phyloP scores from a whole-genome alignment of 805 yeast genomes.

The Blastobotrys muscicola region DNA sequence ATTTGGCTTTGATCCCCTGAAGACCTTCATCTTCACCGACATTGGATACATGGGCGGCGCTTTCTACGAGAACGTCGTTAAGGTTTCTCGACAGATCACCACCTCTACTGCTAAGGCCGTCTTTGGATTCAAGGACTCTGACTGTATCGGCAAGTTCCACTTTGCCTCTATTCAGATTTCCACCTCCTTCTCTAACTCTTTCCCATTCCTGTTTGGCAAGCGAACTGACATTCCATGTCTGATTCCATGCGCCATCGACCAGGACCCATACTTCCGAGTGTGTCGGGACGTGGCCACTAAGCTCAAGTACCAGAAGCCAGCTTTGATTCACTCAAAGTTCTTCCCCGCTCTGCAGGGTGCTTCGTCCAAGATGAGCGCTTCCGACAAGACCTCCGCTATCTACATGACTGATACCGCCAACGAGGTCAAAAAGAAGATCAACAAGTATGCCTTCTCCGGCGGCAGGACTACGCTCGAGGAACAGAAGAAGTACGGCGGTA shows the following conservation, averaged over 20 bases:
- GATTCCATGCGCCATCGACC: conserved; percentile 98
- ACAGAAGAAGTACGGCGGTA: conserved; percentile 83
- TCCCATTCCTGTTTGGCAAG: conserved; percentile 83
- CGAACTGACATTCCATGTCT: conserved; percentile 89
- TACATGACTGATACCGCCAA: conserved; percentile 93
- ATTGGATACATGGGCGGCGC: conserved; percentile 87
- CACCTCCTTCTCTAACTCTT: conserved; percentile 90
- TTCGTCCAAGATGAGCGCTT: conserved; percentile 92
- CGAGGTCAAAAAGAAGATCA: conserved; percentile 86
- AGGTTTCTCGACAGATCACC: conserved; percentile 88
- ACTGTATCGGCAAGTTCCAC: conserved; percentile 88
- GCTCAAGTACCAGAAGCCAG: conserved; percentile 81
- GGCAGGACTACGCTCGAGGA: conserved; percentile 83
- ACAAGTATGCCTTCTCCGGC: conserved; percentile 94
- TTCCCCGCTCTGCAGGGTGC: conserved; percentile 98
- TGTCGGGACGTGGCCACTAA: conserved; percentile 96
- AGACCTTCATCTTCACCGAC: conserved; percentile 92
- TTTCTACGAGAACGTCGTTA: conserved; percentile 88
- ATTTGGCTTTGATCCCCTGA: conserved; percentile 88
- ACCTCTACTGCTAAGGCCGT: conserved; percentile 96
- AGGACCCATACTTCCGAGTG: conserved; percentile 96
- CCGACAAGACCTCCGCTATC: conserved; percentile 81
- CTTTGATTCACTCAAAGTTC: conserved; percentile 86
- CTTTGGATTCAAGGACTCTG: conserved; percentile 91
- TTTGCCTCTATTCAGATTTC: conserved; percentile 96